Base-by-base conservation (phyloP, 2,329 filamentous ascomycete species). In the Arthrobotrys musiformis region DNA sequence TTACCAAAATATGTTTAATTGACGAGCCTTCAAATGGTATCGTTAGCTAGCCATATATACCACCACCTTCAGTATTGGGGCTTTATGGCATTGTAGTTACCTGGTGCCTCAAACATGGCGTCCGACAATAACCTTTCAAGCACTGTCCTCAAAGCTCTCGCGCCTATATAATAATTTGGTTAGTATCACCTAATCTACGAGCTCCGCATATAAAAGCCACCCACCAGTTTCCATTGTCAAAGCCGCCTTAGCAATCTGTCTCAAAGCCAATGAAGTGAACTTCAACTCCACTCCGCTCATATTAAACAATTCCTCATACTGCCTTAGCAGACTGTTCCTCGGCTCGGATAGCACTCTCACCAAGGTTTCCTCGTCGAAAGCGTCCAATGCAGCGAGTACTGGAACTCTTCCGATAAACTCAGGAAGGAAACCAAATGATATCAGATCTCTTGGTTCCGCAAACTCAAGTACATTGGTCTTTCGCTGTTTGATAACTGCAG, bases 261-360 rank as follows among this genome's bases (percentile, higher is more conserved):
- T 87, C n/a, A 98, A 85, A 0, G 94, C 92, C 5, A 90, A 89
- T 2, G 89, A 91, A 0, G 94, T 97, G 84, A 98, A 96, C 79
- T 89, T 89, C 1, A 99, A 86, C 56, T 92, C 91, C 67, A 92
- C 89, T 37, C 88, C 88, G 0, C 91, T 93, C 0, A 95, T 91
- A 70, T 91, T 89, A 82, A 98, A 97, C 0, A 97, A 89, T 1
- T 93, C 90, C 17, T 90, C 92, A 83, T 97, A 98, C 84, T 99
- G 95, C 54, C 91, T 89, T 2, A 97, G 87, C 0, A 99, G 87
- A 64, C 91, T 93, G 84, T 97, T 97, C 72, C 92, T 90, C 0
- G 95, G 95, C 82, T 98, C 94, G 0, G 93, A 97, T 42, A 99
- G 87, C 78, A 99, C 95, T 63, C 94, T 90, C 63, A 94, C 89